phyloP scores from a whole-genome alignment of 202 grass and related monocot genomes.

The Elaeis oleifera region DNA sequence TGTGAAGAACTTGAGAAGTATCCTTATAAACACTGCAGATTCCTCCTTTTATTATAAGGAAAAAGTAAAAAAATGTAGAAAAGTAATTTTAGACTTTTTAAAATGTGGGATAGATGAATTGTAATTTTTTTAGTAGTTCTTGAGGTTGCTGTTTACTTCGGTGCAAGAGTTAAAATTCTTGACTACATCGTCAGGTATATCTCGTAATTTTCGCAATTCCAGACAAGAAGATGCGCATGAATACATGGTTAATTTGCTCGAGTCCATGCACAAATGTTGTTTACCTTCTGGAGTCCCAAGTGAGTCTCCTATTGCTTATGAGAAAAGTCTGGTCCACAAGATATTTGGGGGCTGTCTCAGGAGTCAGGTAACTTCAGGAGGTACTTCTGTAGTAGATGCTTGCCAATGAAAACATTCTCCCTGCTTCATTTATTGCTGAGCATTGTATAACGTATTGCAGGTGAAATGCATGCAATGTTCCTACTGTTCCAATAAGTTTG shows the following conservation, averaged over 20 bases:
- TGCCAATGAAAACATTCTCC: too few relatives aligned
- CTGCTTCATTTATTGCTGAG: too few relatives aligned
- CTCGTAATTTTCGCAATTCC: slow-evolving; percentile 79
- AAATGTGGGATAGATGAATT: too few relatives aligned
- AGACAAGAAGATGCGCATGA: slow-evolving; percentile 99
- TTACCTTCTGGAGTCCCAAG: slow-evolving; percentile 83
- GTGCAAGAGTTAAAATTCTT: background rate
- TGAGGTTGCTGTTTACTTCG: background rate
- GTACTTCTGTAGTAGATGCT: too few relatives aligned
- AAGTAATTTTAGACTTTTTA: too few relatives aligned
- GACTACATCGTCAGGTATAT: slow-evolving; percentile 48
- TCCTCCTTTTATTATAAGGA: too few relatives aligned
- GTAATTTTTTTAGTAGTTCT: too few relatives aligned
- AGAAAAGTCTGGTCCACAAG: slow-evolving; percentile 93
- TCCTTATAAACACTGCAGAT: slow-evolving; percentile 21
- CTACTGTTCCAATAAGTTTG: slow-evolving; percentile 81
- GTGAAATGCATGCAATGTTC: slow-evolving; percentile 81
- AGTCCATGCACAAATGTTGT: slow-evolving; percentile 98
- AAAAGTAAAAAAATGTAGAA: too few relatives aligned
- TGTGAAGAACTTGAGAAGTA: slow-evolving; percentile 87
- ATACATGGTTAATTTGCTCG: slow-evolving; percentile 95
- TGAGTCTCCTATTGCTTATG: slow-evolving; percentile 81
- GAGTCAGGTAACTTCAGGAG: slow-evolving; percentile 57
- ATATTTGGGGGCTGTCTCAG: slow-evolving; percentile 90
- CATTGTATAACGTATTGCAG: slow-evolving; percentile 7